Evolutionary conservation across 2,329 filamentous ascomycete genomes (phyloP).

Genomic region (Aureobasidium melanogenum): DNA sequence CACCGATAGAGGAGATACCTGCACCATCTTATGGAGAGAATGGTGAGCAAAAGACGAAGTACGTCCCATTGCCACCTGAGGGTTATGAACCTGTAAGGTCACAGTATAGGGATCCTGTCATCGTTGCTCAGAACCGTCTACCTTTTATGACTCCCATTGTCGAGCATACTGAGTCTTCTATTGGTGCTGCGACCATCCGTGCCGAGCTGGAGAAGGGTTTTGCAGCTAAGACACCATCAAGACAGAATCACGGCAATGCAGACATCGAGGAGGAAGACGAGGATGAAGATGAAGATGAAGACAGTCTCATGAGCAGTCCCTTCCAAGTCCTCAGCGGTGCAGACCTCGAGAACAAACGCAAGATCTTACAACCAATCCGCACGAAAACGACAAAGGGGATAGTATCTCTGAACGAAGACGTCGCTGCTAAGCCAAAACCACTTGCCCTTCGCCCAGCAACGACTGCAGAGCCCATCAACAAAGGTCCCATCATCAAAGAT

Average conservation of each 20-base stretch:
- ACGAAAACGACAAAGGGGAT: constrained; percentile 39
- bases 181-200: constrained; percentile 56
- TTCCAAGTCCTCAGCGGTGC: constrained; percentile 51
- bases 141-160: constrained; percentile 99
- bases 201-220: constrained; percentile 47
- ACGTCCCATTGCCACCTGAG: constrained; percentile 72
- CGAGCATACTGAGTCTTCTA: constrained; percentile 83
- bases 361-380: constrained; percentile 44
- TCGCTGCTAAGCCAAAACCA: constrained; percentile 16
- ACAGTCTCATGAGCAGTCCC: constrained; percentile 59
- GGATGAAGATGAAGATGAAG: constrained; percentile 30
- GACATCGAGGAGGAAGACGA: constrained; percentile 29
- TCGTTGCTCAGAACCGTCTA: constrained; percentile 79
- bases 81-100: constrained; percentile 68
- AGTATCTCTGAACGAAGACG: constrained; percentile 22
- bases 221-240: constrained; percentile 69
- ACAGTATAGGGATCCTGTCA: constrained; percentile 70
- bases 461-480: constrained; percentile 28
- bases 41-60: constrained; percentile 49
- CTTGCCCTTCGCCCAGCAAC: constrained; percentile 22
- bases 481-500: constrained; percentile 72
- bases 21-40: constrained; percentile 38
- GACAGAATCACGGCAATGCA: constrained; percentile 34
- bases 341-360: constrained; percentile 30
- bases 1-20: constrained; percentile 32